Evolutionary conservation across 805 yeast genomes (phyloP).

Genomic region (Lachancea thermotolerans): DNA sequence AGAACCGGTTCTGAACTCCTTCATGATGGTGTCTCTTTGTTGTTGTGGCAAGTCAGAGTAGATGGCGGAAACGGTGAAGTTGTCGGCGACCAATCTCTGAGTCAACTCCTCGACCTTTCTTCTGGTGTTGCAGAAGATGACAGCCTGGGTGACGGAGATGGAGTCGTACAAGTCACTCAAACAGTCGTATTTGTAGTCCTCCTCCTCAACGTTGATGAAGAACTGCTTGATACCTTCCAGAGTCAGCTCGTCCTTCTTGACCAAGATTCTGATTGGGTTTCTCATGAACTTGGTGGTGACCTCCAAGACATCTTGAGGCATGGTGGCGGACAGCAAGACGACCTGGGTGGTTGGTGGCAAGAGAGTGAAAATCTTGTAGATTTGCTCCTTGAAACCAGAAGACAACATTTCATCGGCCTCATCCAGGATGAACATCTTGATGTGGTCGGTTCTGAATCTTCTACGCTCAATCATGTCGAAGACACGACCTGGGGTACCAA

Average conservation of each 20-base stretch:
- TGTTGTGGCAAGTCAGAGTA: conserved; percentile 96
- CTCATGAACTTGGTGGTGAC: conserved; percentile 89
- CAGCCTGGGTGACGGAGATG: conserved; percentile 93
- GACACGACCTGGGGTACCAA: conserved; percentile 98
- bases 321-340: conserved; percentile 90
- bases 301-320: conserved; percentile 85
- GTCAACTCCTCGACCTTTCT: conserved; percentile 89
- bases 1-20: conserved; percentile 88
- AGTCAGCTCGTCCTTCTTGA: conserved; percentile 89
- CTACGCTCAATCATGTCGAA: conserved; percentile 92
- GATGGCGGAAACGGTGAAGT: conserved; percentile 91
- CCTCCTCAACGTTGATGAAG: conserved; percentile 84
- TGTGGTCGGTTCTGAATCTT: conserved; percentile 68
- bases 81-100: conserved; percentile 65
- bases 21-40: conserved; percentile 92
- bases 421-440: conserved; percentile 92
- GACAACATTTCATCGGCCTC: conserved; percentile 96
- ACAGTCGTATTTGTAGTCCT: conserved; percentile 90
- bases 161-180: conserved; percentile 93
- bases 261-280: conserved; percentile 89
- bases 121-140: conserved; percentile 95
- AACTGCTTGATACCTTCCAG: conserved; percentile 93
- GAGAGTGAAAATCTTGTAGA: conserved; percentile 80
- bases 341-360: conserved; percentile 86
- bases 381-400: conserved; percentile 88